Evolutionary conservation across 2,329 filamentous ascomycete genomes (phyloP).

Genomic region (Epichloe aotearoae): DNA sequence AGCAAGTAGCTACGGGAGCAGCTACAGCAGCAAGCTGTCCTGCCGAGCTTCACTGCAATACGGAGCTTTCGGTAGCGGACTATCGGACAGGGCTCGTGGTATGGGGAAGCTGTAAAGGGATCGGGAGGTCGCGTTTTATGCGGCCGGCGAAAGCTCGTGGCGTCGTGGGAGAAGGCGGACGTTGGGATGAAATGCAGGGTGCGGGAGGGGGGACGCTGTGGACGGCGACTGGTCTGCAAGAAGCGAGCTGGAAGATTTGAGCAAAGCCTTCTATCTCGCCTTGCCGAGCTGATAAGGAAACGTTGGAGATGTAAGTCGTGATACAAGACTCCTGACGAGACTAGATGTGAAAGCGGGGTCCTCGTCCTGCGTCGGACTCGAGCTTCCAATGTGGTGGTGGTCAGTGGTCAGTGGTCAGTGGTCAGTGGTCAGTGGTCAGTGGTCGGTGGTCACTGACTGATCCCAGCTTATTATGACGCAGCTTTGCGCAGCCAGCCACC

Average conservation of each 20-base stretch:
- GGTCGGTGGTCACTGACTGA: not conserved
- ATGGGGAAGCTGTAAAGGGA: not conserved
- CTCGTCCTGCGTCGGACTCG: too few relatives aligned
- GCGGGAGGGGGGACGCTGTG: too few relatives aligned
- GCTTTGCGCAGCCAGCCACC: not conserved
- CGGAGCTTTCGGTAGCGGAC: not conserved
- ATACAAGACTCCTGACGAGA: not conserved
- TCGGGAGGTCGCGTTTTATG: constrained; percentile 18
- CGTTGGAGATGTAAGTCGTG: not conserved
- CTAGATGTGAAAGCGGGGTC: too few relatives aligned
- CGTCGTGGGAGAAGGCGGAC: not conserved
- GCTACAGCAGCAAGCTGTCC: not conserved
- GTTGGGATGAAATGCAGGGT: not conserved
- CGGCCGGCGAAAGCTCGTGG: constrained; percentile 11
- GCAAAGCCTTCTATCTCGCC: not conserved
- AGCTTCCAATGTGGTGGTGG: too few relatives aligned
- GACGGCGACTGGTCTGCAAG: not conserved
- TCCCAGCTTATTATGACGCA: not conserved
- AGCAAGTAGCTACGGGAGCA: too few relatives aligned
- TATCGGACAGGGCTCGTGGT: not conserved
- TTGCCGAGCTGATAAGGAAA: not conserved
- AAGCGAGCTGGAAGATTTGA: not conserved
- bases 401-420: too few relatives aligned
- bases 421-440: not conserved
- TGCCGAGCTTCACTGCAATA: not conserved